These are phyloP conservation scores for Cryptosporidium muris DNA, from an alignment of 169 alveolate genomes.

Conservation along the genomic window DNA sequence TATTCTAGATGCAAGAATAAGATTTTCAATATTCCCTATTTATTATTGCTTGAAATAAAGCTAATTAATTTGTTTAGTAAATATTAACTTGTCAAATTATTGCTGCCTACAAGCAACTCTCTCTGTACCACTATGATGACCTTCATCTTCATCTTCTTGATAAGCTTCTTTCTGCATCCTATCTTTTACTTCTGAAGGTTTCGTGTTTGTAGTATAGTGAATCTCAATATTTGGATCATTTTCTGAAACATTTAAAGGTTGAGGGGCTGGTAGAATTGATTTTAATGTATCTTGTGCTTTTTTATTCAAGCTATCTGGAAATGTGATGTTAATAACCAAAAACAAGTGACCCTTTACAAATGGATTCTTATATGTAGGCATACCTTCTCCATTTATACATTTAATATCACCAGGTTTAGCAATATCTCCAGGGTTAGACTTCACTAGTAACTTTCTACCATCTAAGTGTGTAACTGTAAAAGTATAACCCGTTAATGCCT, in stretches of 20 bases:
- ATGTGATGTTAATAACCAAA: conserved; percentile 91
- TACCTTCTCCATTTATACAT: conserved; percentile 92
- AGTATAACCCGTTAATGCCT: conserved; percentile 94
- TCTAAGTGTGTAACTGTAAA: conserved; percentile 93
- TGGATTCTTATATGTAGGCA: conserved; percentile 95
- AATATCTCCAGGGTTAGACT: conserved; percentile 87
- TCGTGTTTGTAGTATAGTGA: conserved; percentile 61
- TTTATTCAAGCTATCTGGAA: conserved; percentile 83
- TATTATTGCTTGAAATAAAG: background rate
- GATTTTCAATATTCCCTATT: background rate
- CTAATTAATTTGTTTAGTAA: background rate
- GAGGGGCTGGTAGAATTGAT: conserved; percentile 50
- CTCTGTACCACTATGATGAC: conserved; percentile 72
- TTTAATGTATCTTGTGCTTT: conserved; percentile 49
- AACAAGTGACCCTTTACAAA: conserved; percentile 92
- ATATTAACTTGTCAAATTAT: background rate
- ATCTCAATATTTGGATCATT: conserved; percentile 62
- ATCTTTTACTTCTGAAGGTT: conserved; percentile 67
- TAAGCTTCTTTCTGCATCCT: conserved; percentile 72
- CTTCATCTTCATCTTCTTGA: conserved; percentile 75
- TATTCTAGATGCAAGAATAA: too few relatives aligned
- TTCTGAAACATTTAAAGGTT: conserved; percentile 33
- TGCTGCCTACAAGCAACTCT: conserved; percentile 75
- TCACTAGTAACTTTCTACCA: conserved; percentile 86
- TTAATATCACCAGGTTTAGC: conserved; percentile 89